Percentiles rank a stretch among this genome's conserved stretches.
These are phyloP conservation scores for Acacia acuminata DNA, from an alignment of 306 rosid genomes.

Conservation along the genomic window DNA sequence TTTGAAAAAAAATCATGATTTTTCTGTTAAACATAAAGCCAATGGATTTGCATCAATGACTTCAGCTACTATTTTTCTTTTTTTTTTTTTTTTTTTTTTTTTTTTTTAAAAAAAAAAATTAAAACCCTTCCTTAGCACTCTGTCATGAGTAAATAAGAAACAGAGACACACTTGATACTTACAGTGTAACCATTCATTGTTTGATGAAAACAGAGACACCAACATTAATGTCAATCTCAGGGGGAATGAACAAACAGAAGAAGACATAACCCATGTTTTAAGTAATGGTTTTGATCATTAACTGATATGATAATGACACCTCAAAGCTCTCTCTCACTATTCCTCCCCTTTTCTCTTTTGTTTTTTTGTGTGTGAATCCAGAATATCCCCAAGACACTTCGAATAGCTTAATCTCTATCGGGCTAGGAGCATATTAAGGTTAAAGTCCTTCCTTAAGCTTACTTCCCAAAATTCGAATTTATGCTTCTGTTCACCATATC, in stretches of 20 bases:
- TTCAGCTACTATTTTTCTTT: not conserved
- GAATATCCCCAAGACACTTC: too few species aligned
- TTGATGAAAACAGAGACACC: not conserved
- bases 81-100: too few species aligned
- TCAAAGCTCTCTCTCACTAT: not conserved
- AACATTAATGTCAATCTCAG: slow-evolving; percentile 11
- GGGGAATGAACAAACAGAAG: slow-evolving; percentile 21
- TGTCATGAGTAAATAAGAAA: not conserved
- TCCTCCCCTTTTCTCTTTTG: not conserved
- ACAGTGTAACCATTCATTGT: not conserved
- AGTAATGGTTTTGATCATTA: slow-evolving; percentile 36
- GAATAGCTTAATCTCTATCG: too few species aligned
- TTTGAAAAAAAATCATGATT: slow-evolving; percentile 13
- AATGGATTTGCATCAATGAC: slow-evolving; percentile 43
- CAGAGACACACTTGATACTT: not conserved
- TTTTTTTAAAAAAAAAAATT: not conserved
- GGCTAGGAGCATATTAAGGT: too few species aligned
- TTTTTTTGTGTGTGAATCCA: too few species aligned
- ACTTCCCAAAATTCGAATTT: too few species aligned
- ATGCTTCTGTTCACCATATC: too few species aligned
- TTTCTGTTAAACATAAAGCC: slow-evolving; percentile 38
- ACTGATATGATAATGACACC: slow-evolving; percentile 29
- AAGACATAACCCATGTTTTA: slow-evolving; percentile 40
- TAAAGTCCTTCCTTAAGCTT: too few species aligned
- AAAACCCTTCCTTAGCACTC: not conserved